Evolutionary conservation across 176 grass and related monocot species (phyloP).

Genomic region (Lolium rigidum): DNA sequence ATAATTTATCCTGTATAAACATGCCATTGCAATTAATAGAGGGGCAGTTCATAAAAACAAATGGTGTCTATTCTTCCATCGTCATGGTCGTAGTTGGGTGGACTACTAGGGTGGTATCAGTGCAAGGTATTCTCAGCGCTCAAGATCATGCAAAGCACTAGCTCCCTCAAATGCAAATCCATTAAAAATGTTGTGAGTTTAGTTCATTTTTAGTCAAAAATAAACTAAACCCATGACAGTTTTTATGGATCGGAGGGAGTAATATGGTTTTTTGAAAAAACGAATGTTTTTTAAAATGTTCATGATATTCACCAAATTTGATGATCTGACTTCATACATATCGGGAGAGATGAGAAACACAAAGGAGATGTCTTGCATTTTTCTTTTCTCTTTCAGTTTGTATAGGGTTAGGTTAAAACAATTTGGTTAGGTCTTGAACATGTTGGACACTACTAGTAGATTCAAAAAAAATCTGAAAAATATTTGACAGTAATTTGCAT

Average conservation of each 20-base stretch:
- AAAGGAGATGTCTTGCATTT: neutral
- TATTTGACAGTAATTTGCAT: neutral
- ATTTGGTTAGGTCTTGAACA: constrained; percentile 18
- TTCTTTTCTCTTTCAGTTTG: constrained; percentile 21
- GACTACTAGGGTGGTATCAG: neutral
- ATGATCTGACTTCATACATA: neutral
- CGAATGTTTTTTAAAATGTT: neutral
- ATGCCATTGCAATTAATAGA: constrained; percentile 48
- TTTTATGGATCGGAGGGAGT: no score
- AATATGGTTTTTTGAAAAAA: no score
- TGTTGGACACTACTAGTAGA: neutral
- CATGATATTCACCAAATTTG: neutral
- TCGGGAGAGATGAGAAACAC: neutral
- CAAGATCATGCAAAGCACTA: neutral
- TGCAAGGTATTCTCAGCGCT: neutral
- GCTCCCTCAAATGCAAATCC: no score
- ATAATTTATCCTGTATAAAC: constrained; percentile 48
- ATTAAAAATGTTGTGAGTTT: no score
- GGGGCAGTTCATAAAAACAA: constrained; percentile 12
- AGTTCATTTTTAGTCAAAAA: neutral
- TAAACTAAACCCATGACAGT: no score
- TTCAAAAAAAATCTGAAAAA: neutral
- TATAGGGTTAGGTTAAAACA: neutral
- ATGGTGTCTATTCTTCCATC: neutral
- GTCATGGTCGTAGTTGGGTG: neutral